Conservation (phyloP, 495 filamentous ascomycete genomes). For the Poronia punctata region DNA sequence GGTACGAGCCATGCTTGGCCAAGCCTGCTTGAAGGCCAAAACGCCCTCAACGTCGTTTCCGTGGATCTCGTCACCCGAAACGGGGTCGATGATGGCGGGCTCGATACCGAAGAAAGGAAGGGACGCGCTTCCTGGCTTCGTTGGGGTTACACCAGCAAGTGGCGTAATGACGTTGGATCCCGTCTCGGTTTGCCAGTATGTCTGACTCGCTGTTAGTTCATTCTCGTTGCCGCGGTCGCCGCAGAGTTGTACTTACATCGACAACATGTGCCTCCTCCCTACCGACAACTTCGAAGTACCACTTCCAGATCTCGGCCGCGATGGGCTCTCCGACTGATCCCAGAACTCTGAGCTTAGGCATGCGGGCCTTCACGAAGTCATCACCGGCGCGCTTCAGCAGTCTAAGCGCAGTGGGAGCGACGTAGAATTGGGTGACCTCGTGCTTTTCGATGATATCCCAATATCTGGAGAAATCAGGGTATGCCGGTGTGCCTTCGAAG, state of each 20-base stretch:
- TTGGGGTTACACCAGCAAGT: slow-evolving; percentile 67
- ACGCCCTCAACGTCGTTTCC: slow-evolving; percentile 99
- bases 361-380: slow-evolving; percentile 78
- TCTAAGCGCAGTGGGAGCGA: slow-evolving; percentile 89
- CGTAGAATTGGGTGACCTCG: slow-evolving; percentile 95
- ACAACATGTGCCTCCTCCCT: slow-evolving; percentile 90
- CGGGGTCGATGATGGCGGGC: slow-evolving; percentile 94
- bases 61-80: slow-evolving; percentile 86
- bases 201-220: slow-evolving; percentile 45
- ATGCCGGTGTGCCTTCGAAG: slow-evolving; percentile 97
- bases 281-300: slow-evolving; percentile 96
- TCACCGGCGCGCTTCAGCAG: slow-evolving; percentile 92
- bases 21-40: slow-evolving; percentile 93
- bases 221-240: too few relatives aligned
- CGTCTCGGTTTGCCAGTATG: slow-evolving; percentile 99
- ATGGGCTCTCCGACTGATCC: slow-evolving; percentile 99
- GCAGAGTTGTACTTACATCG: slow-evolving; percentile 66
- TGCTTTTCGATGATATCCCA: slow-evolving; percentile 98
- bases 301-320: slow-evolving; percentile 98
- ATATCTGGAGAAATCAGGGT: slow-evolving; percentile 96
- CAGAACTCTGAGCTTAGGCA: slow-evolving; percentile 82
- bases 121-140: slow-evolving; percentile 71
- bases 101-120: slow-evolving; percentile 97
- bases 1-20: slow-evolving; percentile 98
- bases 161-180: slow-evolving; percentile 87